Evolutionary conservation across 257 asterid species (phyloP), one percentile per base, ranked within the genome.

Genomic region (Scutellaria minor): DNA sequence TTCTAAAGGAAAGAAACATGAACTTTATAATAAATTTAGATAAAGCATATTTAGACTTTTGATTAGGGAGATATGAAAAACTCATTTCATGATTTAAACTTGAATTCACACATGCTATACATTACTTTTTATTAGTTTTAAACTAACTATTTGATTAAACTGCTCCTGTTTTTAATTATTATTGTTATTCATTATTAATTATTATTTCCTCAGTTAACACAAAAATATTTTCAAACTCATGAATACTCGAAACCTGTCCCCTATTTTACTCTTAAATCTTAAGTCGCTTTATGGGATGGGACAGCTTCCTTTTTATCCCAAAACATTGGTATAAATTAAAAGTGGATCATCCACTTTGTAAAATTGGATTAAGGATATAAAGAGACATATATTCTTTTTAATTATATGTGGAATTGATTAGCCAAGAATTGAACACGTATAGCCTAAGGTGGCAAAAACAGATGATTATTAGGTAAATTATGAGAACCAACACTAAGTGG

Each of bases 331-430:
- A 61, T 37, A 64, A 4, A 31, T 31, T 31, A 31, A 31, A 66
- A 51, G 74, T 68, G 71, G 75, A 12, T 27, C 31, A 60, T 64
- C 77, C 77, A 66, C 75, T 73, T 51, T 13, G 48, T 50, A 57
- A 39, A 46, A 50, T 41, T 53, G 15, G 42, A 35, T 50, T 66
- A 48, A 6, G n/a, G 5, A 57, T 14, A 56, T 5, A 14, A 64
- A n/a, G 44, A 11, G 22, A 55, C 0, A 37, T 39, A 18, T 1
- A n/a, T 15, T 39, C 46, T 18, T n/a, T 10, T 27, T 7, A 41
- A 40, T 22, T 20, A 37, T 35, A 48, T 15, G 45, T 68, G 71
- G 72, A 37, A 46, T 39, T 44, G 42, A 41, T 76, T n/a, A 48
- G n/a, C 20, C 54, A 45, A 8, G 11, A 53, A 67, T 18, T 18